Percentiles rank a stretch among this genome's conserved stretches.
phyloP scores from a whole-genome alignment of 2,329 filamentous ascomycete species.

The Coleophoma crateriformis region DNA sequence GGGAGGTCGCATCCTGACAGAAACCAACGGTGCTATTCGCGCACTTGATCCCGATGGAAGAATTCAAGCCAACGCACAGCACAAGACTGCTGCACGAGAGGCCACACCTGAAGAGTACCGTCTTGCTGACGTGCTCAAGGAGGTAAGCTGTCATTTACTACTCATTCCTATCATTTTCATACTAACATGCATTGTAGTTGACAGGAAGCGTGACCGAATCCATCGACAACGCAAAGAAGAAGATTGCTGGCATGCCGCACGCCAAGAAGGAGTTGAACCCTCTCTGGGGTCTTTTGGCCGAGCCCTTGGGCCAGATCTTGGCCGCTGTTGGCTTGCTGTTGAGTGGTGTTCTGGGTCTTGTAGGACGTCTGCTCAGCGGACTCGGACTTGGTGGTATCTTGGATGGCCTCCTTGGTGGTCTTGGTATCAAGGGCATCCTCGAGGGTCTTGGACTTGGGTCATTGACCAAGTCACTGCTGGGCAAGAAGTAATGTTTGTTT shows the following conservation, averaged over 20 bases:
- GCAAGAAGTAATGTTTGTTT: conserved; percentile 34
- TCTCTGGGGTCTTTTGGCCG: conserved; percentile 70
- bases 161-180: neutral
- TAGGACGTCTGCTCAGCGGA: conserved; percentile 68
- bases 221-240: conserved; percentile 83
- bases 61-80: conserved; percentile 80
- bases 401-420: conserved; percentile 69
- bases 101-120: conserved; percentile 79
- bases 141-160: conserved; percentile 35
- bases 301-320: conserved; percentile 89
- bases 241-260: conserved; percentile 85
- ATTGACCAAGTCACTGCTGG: conserved; percentile 34
- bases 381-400: conserved; percentile 79
- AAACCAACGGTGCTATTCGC: conserved; percentile 81
- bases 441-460: conserved; percentile 62
- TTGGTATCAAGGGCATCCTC: conserved; percentile 72
- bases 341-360: conserved; percentile 76
- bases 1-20: conserved; percentile 72
- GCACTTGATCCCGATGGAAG: conserved; percentile 84
- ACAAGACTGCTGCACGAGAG: conserved; percentile 67
- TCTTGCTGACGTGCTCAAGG: conserved; percentile 80
- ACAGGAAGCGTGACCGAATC: conserved; percentile 75
- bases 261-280: conserved; percentile 94
- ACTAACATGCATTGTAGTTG: conserved; percentile 37
- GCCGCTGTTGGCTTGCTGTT: conserved; percentile 81